A percentile compares a stretch with the other conserved stretches of the same genome.
Evolutionary conservation across 257 asterid genomes (phyloP).

Genomic region (Ehretia macrophylla): DNA sequence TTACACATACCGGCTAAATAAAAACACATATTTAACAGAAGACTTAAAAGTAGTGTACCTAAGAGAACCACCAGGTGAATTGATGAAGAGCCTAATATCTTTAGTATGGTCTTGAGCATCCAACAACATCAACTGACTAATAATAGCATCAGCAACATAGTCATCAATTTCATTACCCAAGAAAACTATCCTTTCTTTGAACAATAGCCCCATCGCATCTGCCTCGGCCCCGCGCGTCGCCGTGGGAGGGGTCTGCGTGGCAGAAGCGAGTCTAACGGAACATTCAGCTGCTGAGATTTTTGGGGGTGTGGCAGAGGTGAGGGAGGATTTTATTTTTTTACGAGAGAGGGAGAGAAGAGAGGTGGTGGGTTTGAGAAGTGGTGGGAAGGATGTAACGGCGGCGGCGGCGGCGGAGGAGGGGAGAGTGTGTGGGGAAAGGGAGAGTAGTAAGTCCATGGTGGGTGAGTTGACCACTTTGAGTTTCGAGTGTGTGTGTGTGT

Average conservation of each 20-base stretch:
- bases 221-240: constrained; percentile 70
- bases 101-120: constrained; percentile 79
- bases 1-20: too few relatives aligned
- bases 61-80: constrained; percentile 91
- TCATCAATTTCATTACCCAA: constrained; percentile 75
- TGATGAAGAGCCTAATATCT: constrained; percentile 84
- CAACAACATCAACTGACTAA: constrained; percentile 76
- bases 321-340: constrained; percentile 36
- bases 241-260: constrained; percentile 54
- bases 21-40: too few relatives aligned
- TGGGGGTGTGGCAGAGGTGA: constrained; percentile 17
- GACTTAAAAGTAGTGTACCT: constrained; percentile 35
- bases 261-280: constrained; percentile 12
- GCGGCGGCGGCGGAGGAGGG: constrained; percentile 28
- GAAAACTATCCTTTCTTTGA: constrained; percentile 89
- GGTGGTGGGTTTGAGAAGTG: constrained; percentile 11
- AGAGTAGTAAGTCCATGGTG: constrained; percentile 49
- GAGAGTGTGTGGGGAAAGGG: constrained; percentile 20
- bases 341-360: constrained; percentile 22
- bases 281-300: constrained; percentile 13
- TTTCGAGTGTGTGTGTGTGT: too few relatives aligned
- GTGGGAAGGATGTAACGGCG: constrained; percentile 10
- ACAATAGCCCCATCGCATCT: constrained; percentile 79
- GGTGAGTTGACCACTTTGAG: too few relatives aligned
- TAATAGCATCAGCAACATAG: constrained; percentile 80